Evolutionary conservation across 2,329 filamentous ascomycete genomes (phyloP).

Genomic region (Exserohilum turcica): DNA sequence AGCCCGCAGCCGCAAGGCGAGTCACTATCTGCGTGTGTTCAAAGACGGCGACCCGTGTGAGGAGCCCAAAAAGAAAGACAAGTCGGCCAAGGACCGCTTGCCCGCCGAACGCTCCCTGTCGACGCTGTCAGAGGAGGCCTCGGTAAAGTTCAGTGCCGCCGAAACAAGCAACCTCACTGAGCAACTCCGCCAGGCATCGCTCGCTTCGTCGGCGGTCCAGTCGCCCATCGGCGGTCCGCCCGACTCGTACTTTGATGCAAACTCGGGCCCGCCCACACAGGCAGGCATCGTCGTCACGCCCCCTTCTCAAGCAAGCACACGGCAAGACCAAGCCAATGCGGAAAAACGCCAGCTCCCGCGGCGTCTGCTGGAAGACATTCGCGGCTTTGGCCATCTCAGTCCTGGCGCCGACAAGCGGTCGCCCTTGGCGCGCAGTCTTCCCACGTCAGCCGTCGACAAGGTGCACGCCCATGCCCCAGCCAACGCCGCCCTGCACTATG

Average conservation of each 20-base stretch:
- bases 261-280: conserved; percentile 18
- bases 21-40: conserved; percentile 68
- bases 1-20: conserved; percentile 67
- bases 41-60: conserved; percentile 64
- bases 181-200: conserved; percentile 30
- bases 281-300: conserved; percentile 6
- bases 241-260: conserved; percentile 38
- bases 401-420: conserved; percentile 53
- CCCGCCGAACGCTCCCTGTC: conserved; percentile 36
- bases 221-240: conserved; percentile 28
- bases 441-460: conserved; percentile 43
- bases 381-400: conserved; percentile 59
- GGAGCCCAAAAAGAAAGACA: conserved; percentile 57
- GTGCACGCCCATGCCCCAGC: conserved; percentile 31
- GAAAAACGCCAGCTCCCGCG: conserved; percentile 49
- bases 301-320: background rate
- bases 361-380: conserved; percentile 61
- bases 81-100: conserved; percentile 47
- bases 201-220: conserved; percentile 32
- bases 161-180: conserved; percentile 22
- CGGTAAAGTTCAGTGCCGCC: conserved; percentile 9
- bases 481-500: conserved; percentile 21
- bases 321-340: conserved; percentile 1
- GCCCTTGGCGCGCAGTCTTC: conserved; percentile 59
- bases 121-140: conserved; percentile 33